Base-by-base conservation (phyloP, 139 green algal genomes). In the Tetradesmus lagerheimii region DNA sequence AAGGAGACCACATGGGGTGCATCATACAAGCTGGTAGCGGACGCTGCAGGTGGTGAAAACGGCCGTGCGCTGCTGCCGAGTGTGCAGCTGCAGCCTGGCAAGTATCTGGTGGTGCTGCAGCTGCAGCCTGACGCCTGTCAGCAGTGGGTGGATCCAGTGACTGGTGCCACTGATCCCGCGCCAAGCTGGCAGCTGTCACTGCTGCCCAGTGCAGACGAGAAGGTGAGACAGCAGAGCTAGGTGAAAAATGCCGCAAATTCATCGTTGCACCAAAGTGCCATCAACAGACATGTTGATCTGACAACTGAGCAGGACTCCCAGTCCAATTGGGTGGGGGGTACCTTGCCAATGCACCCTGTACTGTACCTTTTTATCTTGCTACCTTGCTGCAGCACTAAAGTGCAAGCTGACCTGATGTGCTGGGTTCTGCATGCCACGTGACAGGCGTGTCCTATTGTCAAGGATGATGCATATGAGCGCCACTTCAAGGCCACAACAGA, bases 401-500 rank as follows among this genome's bases (percentile, higher is more conserved):
- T n/a, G n/a, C n/a, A n/a, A n/a, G n/a, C n/a, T n/a, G n/a, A n/a
- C n/a, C n/a, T n/a, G n/a, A n/a, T n/a, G n/a, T n/a, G n/a, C 76
- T n/a, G 37, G 34, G 76, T 27, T 86, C 34, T 82, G 35, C 4
- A 47, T 47, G 35, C 47, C 29, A 27, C 29, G 35, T 47, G 37
- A 15, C 86, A 90, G 86, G 38, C 53, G 8, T 94, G 91, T 67
- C 89, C 92, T 0, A 76, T 96, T 27, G 37, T 86, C 0, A 38
- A 85, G 12, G 93, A 96, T 75, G 91, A 94, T 35, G 84, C 88
- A 4, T 91, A 89, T 45, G 45, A 91, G 57, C 89, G 89, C 27
- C 91, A 95, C 93, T 92, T 94, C 74, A 86, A 90, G 62, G 50
- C 64, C 14, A 80, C 92, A 76, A 78, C 91, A 38, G 93, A 96